Conservation (phyloP, 106 monocot genomes). For the Acanthochlamys bracteata region DNA sequence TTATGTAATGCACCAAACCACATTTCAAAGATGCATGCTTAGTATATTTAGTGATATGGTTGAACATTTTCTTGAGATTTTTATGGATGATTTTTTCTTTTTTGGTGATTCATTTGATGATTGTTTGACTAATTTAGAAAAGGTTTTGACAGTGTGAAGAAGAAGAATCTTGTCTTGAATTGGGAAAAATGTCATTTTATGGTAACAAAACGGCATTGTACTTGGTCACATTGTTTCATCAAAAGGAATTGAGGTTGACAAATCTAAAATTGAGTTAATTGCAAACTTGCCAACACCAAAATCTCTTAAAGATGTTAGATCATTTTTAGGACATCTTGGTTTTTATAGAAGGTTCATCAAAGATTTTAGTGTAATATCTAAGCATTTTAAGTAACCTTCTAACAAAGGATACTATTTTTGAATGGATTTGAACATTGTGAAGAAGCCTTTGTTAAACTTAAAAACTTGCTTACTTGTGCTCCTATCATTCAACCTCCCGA, state of each 20-base stretch:
- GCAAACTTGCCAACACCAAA: slow-evolving; percentile 6
- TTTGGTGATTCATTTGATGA: slow-evolving; percentile 4
- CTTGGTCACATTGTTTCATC: background rate
- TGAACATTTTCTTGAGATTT: background rate
- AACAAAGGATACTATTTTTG: background rate
- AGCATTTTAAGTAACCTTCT: background rate
- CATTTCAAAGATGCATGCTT: background rate
- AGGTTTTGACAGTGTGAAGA: slow-evolving; percentile 1
- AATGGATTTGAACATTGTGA: background rate
- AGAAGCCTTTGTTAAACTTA: background rate
- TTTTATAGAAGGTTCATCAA: slow-evolving; percentile 8
- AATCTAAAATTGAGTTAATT: background rate
- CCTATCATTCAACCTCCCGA: background rate
- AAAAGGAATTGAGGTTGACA: slow-evolving; percentile 5
- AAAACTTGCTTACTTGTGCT: background rate
- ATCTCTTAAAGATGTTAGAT: background rate
- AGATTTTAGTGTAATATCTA: slow-evolving; percentile 3
- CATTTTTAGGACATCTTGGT: slow-evolving; percentile 6
- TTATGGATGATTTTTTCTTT: slow-evolving; percentile 1
- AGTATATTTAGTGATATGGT: background rate
- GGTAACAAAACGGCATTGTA: background rate
- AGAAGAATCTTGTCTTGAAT: background rate
- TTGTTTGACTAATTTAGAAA: slow-evolving; percentile 3
- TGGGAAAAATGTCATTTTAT: slow-evolving; percentile 7
- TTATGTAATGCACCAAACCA: slow-evolving; percentile 1